Base-by-base conservation (phyloP, 2,329 filamentous ascomycete species). In the Fusarium goolgardi region DNA sequence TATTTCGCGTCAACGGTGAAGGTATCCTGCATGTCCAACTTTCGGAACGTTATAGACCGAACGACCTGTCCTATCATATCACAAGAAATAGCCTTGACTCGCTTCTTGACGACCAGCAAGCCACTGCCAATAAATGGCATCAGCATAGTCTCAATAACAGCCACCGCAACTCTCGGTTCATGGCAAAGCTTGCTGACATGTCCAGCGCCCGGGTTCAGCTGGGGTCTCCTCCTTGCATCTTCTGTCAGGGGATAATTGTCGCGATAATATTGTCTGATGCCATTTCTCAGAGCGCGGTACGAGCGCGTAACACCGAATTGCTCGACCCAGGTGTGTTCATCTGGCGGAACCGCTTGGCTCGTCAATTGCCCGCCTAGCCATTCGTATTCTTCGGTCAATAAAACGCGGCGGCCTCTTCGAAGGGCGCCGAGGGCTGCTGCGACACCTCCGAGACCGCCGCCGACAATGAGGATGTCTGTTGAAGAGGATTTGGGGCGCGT, bases 301-400 rank as follows among this genome's bases (percentile, higher is more conserved):
- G 73, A 75, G 12, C 73, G 65, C 0, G 73, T 75, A 6, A 75
- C 55, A 18, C 73, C 73, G 13, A 75, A 75, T 34, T 75, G 73
- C 55, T 75, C 73, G 18, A 75, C 73, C 73, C 73, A 75, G 20
- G 57, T 70, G 31, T 75, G 73, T 45, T 75, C 73, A n/a, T 75
- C 73, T 4, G 73, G 73, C 5, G 73, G 73, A 1, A 75, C 73
- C 6, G 69, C 73, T 49, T 75, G 73, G 53, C 73, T 75, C 4
- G 73, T 75, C 21, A 75, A 53, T 43, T 75, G 73, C 0, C 73
- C 73, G 2, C 73, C 73, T 15, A 75, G n/a, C 73, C 73, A 75
- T 6, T 72, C 71, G n/a, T 71, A 74, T 47, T 75, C 73, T 23
- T 75, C 73, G 0, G 73, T 75, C n/a, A 75, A 50, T 8, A 74